Base-by-base conservation (phyloP, 148 eudicot genomes). In the Fagopyrum homotropicum region DNA sequence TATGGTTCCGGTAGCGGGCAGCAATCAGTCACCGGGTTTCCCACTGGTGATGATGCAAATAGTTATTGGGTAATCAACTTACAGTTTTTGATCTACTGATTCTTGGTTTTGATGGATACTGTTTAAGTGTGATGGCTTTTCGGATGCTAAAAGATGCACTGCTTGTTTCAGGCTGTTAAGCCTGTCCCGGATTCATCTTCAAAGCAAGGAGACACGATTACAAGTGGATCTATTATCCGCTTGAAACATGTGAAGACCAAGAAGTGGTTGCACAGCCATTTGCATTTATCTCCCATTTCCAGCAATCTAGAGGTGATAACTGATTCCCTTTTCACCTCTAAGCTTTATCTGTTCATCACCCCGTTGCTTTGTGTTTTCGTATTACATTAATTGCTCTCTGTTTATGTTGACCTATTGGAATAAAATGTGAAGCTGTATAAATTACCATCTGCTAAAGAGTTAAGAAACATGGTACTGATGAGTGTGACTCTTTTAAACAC, bases 1-100 rank as follows among this genome's bases (percentile, higher is more conserved):
- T 94, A 94, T 82, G 98, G 98, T 43, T 94, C 98, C 6, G 98
- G 96, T 54, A 94, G 98, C 80, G 98, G 98, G 72, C 98, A 94
- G 81, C 98, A 94, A 77, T 94, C 98, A 0, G 97, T 94, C 55
- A 94, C 98, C 46, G 89, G 92, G 72, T 94, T 94, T 60, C 96
- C 98, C 64, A 79, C 80, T 77, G 97, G 87, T 17, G 98, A 94
- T 81, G 98, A 94, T 85, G 70, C 93, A 43, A 91, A 91, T 76
- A 91, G 97, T 87, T 94, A 94, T 77, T 94, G 98, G 97, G 98
- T 94, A 86, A 74, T 26, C 75, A 6, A 6, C 22, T 1, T 47
- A 22, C 9, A 35, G n/a, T 45, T 80, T 35, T 35, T 72, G 76
- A 55, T 81, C 55, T 61, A 9, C 14, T 55, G 11, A 1, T 51